A percentile compares a stretch with the other conserved stretches of the same genome.
These are phyloP conservation scores for Hymenoscyphus linearis DNA, from an alignment of 2,329 filamentous ascomycete genomes.

Conservation along the genomic window DNA sequence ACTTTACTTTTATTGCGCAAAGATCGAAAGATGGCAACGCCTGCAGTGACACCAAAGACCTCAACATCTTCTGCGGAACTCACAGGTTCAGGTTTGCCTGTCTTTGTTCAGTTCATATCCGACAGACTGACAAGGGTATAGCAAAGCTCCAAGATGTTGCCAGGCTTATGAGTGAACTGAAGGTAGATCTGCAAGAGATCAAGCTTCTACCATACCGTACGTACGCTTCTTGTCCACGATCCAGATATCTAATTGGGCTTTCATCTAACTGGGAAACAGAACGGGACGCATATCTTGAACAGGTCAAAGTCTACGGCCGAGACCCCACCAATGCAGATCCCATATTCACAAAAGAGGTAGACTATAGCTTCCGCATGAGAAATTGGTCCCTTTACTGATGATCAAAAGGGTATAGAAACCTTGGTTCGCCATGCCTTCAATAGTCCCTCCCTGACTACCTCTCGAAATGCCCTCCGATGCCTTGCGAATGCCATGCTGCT, in stretches of 20 bases:
- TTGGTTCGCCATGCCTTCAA: conserved; percentile 71
- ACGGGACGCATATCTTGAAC: conserved; percentile 53
- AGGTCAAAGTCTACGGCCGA: conserved; percentile 76
- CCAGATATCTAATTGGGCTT: neutral
- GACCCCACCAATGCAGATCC: conserved; percentile 67
- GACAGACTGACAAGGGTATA: conserved; percentile 31
- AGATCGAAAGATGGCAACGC: neutral
- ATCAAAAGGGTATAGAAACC: conserved; percentile 63
- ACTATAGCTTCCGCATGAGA: conserved; percentile 15
- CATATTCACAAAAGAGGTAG: conserved; percentile 76
- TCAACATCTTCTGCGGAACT: conserved; percentile 21
- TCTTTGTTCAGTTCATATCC: conserved; percentile 4
- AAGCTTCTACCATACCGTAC: conserved; percentile 56
- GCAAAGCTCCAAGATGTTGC: conserved; percentile 65
- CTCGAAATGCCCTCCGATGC: conserved; percentile 72
- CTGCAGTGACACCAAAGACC: conserved; percentile 8
- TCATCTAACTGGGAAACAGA: conserved; percentile 41
- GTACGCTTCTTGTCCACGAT: conserved; percentile 25
- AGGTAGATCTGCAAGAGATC: conserved; percentile 54
- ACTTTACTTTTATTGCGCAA: neutral
- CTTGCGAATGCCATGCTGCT: conserved; percentile 81
- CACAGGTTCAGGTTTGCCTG: conserved; percentile 21
- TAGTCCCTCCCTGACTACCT: conserved; percentile 54
- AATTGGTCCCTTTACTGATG: neutral
- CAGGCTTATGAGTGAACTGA: conserved; percentile 56